Conservation (phyloP, 2,329 filamentous ascomycete species). For the Tympanopsis confertula region DNA sequence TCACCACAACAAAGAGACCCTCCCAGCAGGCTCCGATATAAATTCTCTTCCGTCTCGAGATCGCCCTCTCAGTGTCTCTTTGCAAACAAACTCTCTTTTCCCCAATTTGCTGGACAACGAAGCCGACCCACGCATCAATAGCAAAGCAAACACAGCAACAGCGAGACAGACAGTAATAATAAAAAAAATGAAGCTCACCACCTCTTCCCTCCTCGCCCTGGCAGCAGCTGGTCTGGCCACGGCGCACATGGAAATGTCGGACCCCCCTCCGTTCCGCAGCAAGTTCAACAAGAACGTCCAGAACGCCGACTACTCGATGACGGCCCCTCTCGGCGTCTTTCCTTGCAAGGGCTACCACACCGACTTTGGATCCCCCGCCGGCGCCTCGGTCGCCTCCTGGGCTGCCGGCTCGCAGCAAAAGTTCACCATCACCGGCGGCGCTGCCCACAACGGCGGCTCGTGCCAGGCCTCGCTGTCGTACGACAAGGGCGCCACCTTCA, state of each 20-base stretch:
- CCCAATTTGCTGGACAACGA: no score
- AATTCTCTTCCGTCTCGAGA: no score
- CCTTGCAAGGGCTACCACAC: conserved; percentile 66
- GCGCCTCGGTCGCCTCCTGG: conserved; percentile 43
- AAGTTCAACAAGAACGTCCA: neutral
- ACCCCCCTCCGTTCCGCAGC: neutral
- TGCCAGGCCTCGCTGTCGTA: conserved; percentile 83
- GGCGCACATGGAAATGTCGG: neutral
- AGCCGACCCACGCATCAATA: no score
- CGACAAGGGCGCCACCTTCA: conserved; percentile 63
- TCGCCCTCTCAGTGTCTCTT: no score
- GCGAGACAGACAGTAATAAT: no score
- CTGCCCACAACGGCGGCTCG: conserved; percentile 80
- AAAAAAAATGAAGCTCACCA: neutral
- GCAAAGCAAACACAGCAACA: no score
- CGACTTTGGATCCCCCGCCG: conserved; percentile 16
- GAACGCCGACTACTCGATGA: neutral
- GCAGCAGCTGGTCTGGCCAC: neutral
- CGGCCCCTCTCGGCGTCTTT: conserved; percentile 39
- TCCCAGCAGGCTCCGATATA: no score
- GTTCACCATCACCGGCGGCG: conserved; percentile 58
- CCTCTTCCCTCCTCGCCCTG: neutral
- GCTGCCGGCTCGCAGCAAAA: conserved; percentile 46
- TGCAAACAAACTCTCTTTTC: no score
- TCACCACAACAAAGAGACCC: no score